Percentiles rank a stretch among this genome's conserved stretches.
Evolutionary conservation across 2,329 filamentous ascomycete genomes (phyloP).

Genomic region (Delphinella strobiligena): DNA sequence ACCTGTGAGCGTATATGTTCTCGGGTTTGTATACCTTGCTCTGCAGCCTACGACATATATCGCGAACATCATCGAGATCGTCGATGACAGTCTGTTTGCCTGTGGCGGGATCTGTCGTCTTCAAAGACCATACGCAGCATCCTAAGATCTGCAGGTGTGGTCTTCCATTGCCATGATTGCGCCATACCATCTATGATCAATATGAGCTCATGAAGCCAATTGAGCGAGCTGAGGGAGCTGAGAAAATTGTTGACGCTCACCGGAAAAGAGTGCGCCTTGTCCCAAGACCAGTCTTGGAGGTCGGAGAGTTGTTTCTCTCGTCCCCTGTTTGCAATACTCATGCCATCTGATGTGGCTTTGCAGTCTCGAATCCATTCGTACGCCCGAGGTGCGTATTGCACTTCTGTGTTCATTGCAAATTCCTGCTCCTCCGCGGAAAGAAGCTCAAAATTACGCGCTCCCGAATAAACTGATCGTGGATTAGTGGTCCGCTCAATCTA

Average conservation of each 20-base stretch:
- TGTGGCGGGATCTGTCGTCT: slow-evolving; percentile 38
- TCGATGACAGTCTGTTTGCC: slow-evolving; percentile 48
- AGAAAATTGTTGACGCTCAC: too few relatives aligned
- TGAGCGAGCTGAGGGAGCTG: not conserved
- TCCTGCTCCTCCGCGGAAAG: slow-evolving; percentile 16
- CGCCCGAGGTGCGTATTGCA: slow-evolving; percentile 17
- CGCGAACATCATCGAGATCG: slow-evolving; percentile 52
- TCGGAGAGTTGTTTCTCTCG: not conserved
- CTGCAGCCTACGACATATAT: slow-evolving; percentile 59
- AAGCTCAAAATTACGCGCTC: slow-evolving; percentile 5
- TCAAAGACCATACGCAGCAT: slow-evolving; percentile 56
- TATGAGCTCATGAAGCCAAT: slow-evolving; percentile 44
- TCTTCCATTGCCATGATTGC: slow-evolving; percentile 57
- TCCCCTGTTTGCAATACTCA: slow-evolving; percentile 13
- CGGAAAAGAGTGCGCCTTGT: too few relatives aligned
- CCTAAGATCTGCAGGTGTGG: slow-evolving; percentile 65
- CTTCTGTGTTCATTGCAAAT: slow-evolving; percentile 18
- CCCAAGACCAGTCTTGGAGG: too few relatives aligned
- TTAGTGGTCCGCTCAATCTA: not conserved
- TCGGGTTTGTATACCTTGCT: slow-evolving; percentile 57
- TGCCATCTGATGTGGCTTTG: slow-evolving; percentile 19
- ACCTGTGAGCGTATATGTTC: slow-evolving; percentile 61
- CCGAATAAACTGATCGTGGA: not conserved
- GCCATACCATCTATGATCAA: slow-evolving; percentile 63
- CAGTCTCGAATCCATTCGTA: slow-evolving; percentile 20